A percentile compares a stretch with the other conserved stretches of the same genome.
Conservation (phyloP, 2,329 filamentous ascomycete species). For the Hypoxylon sp. region DNA sequence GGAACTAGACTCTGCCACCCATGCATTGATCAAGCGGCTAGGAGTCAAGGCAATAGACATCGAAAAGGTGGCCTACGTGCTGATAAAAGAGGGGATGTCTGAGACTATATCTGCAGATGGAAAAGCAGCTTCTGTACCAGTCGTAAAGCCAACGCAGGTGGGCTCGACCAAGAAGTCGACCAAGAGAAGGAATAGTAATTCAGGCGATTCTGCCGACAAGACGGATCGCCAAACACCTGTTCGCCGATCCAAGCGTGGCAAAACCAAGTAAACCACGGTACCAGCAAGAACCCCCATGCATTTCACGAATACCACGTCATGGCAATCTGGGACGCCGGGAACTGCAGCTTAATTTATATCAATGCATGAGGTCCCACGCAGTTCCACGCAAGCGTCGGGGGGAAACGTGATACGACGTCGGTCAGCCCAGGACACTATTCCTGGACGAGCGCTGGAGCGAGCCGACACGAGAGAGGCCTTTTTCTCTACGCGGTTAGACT, state of each 20-base stretch:
- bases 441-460: slow-evolving; percentile 27
- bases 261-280: slow-evolving; percentile 17
- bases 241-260: slow-evolving; percentile 43
- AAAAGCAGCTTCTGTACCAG: slow-evolving; percentile 11
- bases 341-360: slow-evolving; percentile 24
- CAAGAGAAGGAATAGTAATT: slow-evolving; percentile 36
- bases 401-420: slow-evolving; percentile 38
- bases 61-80: slow-evolving; percentile 75
- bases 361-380: slow-evolving; percentile 14
- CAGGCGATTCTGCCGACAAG: slow-evolving; percentile 21
- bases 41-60: slow-evolving; percentile 66
- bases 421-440: slow-evolving; percentile 25
- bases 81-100: slow-evolving; percentile 56
- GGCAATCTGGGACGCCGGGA: slow-evolving; percentile 36
- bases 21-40: slow-evolving; percentile 56
- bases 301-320: slow-evolving; percentile 21
- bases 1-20: slow-evolving; percentile 56
- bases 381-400: slow-evolving; percentile 21
- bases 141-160: slow-evolving; percentile 20
- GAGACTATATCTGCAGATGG: slow-evolving; percentile 10
- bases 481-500: slow-evolving; percentile 13
- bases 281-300: slow-evolving; percentile 3
- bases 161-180: slow-evolving; percentile 14
- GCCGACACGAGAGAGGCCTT: slow-evolving; percentile 31
- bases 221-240: slow-evolving; percentile 29